Base-by-base conservation (phyloP, 192 early-diverging fungal genomes). In the Gamsiella multidivaricata region DNA sequence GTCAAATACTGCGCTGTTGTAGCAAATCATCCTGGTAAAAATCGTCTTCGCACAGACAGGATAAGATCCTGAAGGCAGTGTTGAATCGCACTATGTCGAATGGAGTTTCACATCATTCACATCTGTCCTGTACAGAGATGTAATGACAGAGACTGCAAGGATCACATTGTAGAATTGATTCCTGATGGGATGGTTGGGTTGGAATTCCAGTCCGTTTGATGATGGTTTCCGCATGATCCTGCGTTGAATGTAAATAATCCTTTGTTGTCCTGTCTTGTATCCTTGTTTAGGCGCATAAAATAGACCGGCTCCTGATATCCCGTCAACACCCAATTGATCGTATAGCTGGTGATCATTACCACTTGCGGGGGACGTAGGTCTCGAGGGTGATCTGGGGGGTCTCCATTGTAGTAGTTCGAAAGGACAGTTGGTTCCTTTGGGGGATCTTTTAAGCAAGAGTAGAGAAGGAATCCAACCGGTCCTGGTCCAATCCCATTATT, bases 341-440 rank as follows among this genome's bases (percentile, higher is more conserved):
- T n/a, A n/a, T n/a, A n/a, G n/a, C n/a, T n/a, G n/a, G n/a, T n/a
- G n/a, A n/a, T 23, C 25, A 31, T 56, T 78, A 78, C 74, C 74
- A 78, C 74, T 78, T 78, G 74, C 74, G 74, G 74, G 74, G 74
- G 66, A 69, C 55, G 74, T 78, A 78, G 60, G 74, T 64, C 74
- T 78, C 74, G 60, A 78, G 74, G 61, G 74, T 78, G 54, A 78
- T 67, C 65, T 78, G 64, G 60, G 73, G 60, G 54, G 64, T 64
- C 61, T 78, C 74, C 74, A 78, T 78, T 66, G 59, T 54, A 57
- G 32, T 45, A 54, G 47, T 54, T 68, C 45, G 63, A 65, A 58
- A 58, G 55, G 54, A 49, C 37, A 39, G 64, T 55, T 61, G 61
- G 43, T 75, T 75, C 71, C 62, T 75, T 65, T 52, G 47, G n/a